Base-by-base conservation (phyloP, 345 rosid species). In the Eucalyptus viminalis region DNA sequence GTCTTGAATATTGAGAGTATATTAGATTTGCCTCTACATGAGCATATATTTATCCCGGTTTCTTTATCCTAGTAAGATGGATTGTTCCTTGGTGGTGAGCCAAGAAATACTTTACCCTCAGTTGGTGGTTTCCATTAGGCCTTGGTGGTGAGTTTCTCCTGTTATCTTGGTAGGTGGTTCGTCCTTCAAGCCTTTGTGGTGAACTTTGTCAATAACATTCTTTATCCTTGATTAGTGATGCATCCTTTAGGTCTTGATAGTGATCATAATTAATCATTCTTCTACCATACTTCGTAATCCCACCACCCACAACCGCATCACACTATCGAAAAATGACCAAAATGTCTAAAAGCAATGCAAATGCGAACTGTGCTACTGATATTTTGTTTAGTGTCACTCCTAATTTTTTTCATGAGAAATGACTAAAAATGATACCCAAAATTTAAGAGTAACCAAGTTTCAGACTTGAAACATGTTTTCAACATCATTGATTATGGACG, bases 131-230 rank as follows among this genome's bases (percentile, higher is more conserved):
- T 56, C 29, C 6, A 0, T 56, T 56, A 24, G 3, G 62, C 13
- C 3, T 56, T 24, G 62, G 62, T 56, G 62, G 29, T 56, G 29
- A 56, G 62, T 56, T 56, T 56, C 13, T 56, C 62, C 29, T 24
- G 0, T 10, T 56, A 24, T 56, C 29, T 53, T 53, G 0, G 0
- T 19, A 53, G 0, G 11, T 53, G 58, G 25, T 53, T 19, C 2
- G 2, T 53, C 58, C 11, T 53, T 53, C 58, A 53, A 53, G 25
- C 58, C 6, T 24, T 56, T 22, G 29, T 10, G 62, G 62, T 56
- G 62, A 56, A 56, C 62, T 24, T 9, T 56, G 62, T 56, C 29
- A 22, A 56, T 56, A 22, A 22, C 62, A 24, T 9, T 56, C 13
- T 56, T 56, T 56, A 56, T 56, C 62, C 13, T 56, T 56, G 62